Evolutionary conservation across 306 rosid genomes (phyloP), one percentile per base, ranked within the genome.

Genomic region (Morella rubra): DNA sequence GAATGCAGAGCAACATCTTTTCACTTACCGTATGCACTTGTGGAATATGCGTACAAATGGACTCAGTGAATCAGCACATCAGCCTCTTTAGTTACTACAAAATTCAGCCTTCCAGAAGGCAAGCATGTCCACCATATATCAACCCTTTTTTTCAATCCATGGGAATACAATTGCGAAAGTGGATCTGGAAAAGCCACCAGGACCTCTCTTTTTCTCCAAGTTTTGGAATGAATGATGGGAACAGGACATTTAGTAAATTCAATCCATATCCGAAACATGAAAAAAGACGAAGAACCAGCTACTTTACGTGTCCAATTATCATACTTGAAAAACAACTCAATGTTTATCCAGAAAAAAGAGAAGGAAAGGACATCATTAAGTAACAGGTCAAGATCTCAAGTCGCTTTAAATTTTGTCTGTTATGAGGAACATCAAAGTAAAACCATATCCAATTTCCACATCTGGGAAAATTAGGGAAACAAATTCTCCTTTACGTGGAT

Each of bases 251-350:
- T 47, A n/a, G 20, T 15, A 19, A 2, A 32, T 4, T 41, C 59
- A 56, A 60, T 77, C 41, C 75, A 56, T 59, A 37, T 49, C 51
- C 76, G 19, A 59, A 60, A 59, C 58, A 27, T 3, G 47, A 40
- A 56, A 20, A 16, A 41, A 0, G 1, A 41, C 4, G 27, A 64
- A 64, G 18, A 0, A 65, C 0, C 58, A 67, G 32, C 7, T 52
- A 55, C 64, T 46, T 8, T 40, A 55, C 22, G 20, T 49, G 27
- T 55, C 37, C 37, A 32, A 32, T 51, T 42, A 2, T 49, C 4
- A 12, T 7, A 10, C 20, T 32, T 44, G 74, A 67, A 52, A 44
- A 40, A 66, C 64, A 37, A 41, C 20, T 9, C n/a, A 37, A n/a
- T 47, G 37, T 50, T 73, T n/a, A 64, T 27, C 60, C 24, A 2